Conservation (phyloP, 2,329 filamentous ascomycete species). For the Exophiala phaeomuriformis region DNA sequence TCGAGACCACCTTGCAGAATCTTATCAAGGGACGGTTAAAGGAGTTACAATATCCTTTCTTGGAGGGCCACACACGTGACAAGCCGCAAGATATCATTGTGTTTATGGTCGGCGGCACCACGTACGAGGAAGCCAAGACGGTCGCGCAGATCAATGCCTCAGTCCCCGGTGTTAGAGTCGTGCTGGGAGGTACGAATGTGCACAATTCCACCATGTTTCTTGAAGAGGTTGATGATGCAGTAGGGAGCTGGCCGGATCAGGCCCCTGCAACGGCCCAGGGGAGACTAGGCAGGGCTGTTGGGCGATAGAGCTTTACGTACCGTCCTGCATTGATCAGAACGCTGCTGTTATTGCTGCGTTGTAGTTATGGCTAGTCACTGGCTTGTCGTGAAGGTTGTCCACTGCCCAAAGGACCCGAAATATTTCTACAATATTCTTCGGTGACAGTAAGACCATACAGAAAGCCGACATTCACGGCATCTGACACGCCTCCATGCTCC, state of each 20-base stretch:
- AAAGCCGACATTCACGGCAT: too few species aligned
- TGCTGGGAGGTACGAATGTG: conserved; percentile 78
- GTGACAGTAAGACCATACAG: too few species aligned
- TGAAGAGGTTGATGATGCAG: conserved; percentile 84
- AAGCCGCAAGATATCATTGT: conserved; percentile 95
- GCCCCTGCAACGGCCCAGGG: conserved; percentile 53
- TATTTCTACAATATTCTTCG: too few species aligned
- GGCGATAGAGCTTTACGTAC: conserved; percentile 6
- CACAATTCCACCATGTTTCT: conserved; percentile 84
- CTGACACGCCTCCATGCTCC: too few species aligned
- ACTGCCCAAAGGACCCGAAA: too few species aligned
- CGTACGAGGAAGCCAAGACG: conserved; percentile 95
- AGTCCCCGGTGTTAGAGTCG: conserved; percentile 78
- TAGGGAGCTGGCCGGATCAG: conserved; percentile 74
- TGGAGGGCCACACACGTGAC: conserved; percentile 82
- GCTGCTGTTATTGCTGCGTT: too few species aligned
- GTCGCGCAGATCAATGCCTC: conserved; percentile 91
- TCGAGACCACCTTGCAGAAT: conserved; percentile 83
- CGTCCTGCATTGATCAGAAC: too few species aligned
- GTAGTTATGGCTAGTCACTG: too few species aligned
- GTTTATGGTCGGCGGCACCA: conserved; percentile 88
- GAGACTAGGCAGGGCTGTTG: conserved; percentile 46
- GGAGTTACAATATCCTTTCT: conserved; percentile 84
- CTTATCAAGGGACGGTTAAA: conserved; percentile 84
- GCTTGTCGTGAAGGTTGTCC: too few species aligned